Evolutionary conservation across 768 basidiomycete species (phyloP), one percentile per base, ranked within the genome.

Genomic region (Xerocomus brunneocitrinus): DNA sequence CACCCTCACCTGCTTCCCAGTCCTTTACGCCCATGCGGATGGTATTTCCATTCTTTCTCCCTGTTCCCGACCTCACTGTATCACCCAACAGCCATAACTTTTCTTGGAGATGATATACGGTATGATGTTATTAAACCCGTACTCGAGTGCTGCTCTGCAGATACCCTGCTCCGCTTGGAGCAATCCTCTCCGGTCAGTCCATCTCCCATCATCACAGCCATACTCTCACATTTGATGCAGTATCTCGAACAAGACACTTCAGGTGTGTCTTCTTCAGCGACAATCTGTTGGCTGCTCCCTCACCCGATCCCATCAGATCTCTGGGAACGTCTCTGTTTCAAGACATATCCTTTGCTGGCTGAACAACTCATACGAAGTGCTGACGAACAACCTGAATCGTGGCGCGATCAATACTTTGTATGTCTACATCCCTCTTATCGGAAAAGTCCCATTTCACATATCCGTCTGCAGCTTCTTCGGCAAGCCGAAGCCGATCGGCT

Each of bases 401-500:
- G 88, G 89, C 82, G 78, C 60, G 79, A 82, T 46, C 77, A 81
- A 48, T 89, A 79, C 61, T 85, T 81, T 61, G 89, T 89, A 63
- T 49, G 86, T 69, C 13, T 13, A 31, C 8, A 28, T 41, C 49
- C 14, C 31, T 38, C 39, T 10, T 39, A n/a, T 46, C 39, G 30
- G 42, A 34, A 16, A 30, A 45, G 6, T 27, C 47, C 31, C 13
- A 10, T 47, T 43, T 58, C 58, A 50, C 46, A 54, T 46, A 54
- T 49, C 58, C 41, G 22, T 51, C 43, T 48, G 45, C 61, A 90
- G 85, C 64, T 71, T 32, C 73, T 87, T 38, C 75, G 78, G 43
- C 77, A 80, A 47, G 74, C 75, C 41, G 87, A 90, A 66, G 77
- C 82, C 12, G 73, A 76, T 62, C 79, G 85, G 40, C 69, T 91